These are phyloP conservation scores for Lachnellula occidentalis DNA, from an alignment of 2,329 filamentous ascomycete species.

Conservation along the genomic window DNA sequence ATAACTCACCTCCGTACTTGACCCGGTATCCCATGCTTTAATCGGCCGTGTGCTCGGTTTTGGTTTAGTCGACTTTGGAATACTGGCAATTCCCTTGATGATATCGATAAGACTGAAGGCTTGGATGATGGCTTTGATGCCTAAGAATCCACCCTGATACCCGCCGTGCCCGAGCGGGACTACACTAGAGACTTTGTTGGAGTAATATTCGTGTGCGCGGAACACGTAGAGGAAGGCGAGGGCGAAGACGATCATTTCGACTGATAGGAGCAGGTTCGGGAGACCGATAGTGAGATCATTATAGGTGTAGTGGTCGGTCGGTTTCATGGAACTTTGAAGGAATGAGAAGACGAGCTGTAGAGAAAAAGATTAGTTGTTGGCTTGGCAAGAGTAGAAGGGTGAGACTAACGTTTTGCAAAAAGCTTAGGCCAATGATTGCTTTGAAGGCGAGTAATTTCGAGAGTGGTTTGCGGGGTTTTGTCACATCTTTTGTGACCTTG, in stretches of 20 bases:
- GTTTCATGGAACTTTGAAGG: constrained; percentile 11
- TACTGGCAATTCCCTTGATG: background rate
- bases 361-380: background rate
- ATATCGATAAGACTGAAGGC: constrained; percentile 12
- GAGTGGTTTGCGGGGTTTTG: constrained; percentile 8
- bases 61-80: background rate
- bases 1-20: background rate
- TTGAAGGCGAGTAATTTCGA: constrained; percentile 17
- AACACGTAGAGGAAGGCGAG: constrained; percentile 13
- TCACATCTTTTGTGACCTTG: constrained; percentile 5
- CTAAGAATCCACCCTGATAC: constrained; percentile 14
- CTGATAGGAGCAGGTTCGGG: constrained; percentile 14
- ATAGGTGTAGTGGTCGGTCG: constrained; percentile 12
- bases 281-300: constrained; percentile 13
- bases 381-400: background rate
- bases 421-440: constrained; percentile 14
- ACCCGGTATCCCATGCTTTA: background rate
- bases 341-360: constrained; percentile 13
- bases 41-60: background rate
- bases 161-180: constrained; percentile 10
- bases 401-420: constrained; percentile 14
- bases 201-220: constrained; percentile 7
- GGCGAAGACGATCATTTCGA: constrained; percentile 17
- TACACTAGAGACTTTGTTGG: background rate
- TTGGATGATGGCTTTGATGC: constrained; percentile 9